Percentiles rank a stretch among this genome's conserved stretches.
phyloP scores from a whole-genome alignment of 495 filamentous ascomycete species.

The Pyrenopolyporus hunteri region DNA sequence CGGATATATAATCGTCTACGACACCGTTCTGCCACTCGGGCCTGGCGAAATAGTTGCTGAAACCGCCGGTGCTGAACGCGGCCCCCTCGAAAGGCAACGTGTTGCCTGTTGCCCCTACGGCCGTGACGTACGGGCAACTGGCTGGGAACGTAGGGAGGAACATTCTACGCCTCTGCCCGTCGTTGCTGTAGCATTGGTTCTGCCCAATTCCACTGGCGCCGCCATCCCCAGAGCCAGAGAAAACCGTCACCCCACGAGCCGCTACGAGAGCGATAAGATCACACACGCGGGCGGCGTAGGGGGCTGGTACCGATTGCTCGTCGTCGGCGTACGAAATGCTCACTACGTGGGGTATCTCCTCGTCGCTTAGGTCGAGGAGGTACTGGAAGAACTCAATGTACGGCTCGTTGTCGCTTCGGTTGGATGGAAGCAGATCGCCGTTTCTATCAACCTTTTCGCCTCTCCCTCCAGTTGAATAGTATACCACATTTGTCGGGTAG shows the following conservation, averaged over 20 bases:
- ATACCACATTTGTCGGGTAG: conserved; percentile 63
- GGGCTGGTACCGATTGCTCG: conserved; percentile 65
- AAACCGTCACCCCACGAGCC: conserved; percentile 71
- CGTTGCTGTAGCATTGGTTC: conserved; percentile 66
- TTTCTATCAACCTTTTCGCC: conserved; percentile 62
- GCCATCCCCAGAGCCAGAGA: conserved; percentile 76
- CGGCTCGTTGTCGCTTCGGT: conserved; percentile 72
- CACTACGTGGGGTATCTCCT: conserved; percentile 72
- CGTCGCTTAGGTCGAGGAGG: conserved; percentile 64
- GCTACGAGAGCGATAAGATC: conserved; percentile 75
- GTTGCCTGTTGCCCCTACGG: conserved; percentile 72
- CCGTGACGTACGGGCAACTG: conserved; percentile 80
- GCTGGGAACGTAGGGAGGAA: conserved; percentile 76
- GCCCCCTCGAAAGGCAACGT: conserved; percentile 64
- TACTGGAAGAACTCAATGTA: conserved; percentile 82
- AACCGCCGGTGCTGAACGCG: conserved; percentile 69
- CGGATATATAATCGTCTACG: conserved; percentile 61
- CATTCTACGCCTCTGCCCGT: conserved; percentile 63
- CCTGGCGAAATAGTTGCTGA: conserved; percentile 69
- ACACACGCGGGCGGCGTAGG: conserved; percentile 70
- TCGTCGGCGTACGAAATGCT: conserved; percentile 77
- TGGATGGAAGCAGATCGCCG: conserved; percentile 48
- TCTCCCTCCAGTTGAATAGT: conserved; percentile 70
- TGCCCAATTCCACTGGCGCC: conserved; percentile 62
- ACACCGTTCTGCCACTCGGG: conserved; percentile 68